phyloP scores from a whole-genome alignment of 2,329 filamentous ascomycete genomes.

The Sarocladium strictum region DNA sequence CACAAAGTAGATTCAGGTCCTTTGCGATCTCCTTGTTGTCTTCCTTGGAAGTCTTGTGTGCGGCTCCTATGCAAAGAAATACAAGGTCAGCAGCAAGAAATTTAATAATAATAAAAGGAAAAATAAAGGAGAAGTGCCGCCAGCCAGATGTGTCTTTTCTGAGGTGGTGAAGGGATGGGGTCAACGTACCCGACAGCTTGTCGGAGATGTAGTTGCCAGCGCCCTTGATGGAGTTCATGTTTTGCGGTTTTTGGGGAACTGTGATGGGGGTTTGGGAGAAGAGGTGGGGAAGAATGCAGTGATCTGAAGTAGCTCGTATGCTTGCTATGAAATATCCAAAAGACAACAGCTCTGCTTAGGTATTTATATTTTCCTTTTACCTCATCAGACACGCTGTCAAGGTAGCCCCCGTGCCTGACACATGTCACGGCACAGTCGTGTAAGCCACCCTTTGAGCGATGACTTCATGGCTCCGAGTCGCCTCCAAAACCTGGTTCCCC shows the following conservation, averaged over 20 bases:
- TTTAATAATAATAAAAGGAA: no score
- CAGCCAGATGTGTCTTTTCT: slow-evolving; percentile 23
- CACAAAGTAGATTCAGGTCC: slow-evolving; percentile 52
- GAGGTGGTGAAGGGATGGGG: slow-evolving; percentile 28
- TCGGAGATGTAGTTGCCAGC: slow-evolving; percentile 65
- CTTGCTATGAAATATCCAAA: not conserved
- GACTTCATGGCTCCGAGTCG: slow-evolving; percentile 1
- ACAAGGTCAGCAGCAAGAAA: no score
- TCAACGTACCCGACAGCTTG: slow-evolving; percentile 45
- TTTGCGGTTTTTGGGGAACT: slow-evolving; percentile 20
- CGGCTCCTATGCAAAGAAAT: slow-evolving; percentile 47
- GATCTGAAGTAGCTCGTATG: not conserved
- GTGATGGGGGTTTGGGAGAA: slow-evolving; percentile 23
- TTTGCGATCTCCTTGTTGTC: slow-evolving; percentile 65
- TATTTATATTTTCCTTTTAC: no score
- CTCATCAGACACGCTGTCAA: no score
- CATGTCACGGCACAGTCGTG: not conserved
- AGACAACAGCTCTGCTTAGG: no score
- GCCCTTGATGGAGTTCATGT: slow-evolving; percentile 53
- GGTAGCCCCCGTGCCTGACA: not conserved
- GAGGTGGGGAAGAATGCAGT: slow-evolving; percentile 11
- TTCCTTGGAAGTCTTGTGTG: slow-evolving; percentile 57
- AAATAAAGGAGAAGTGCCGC: no score
- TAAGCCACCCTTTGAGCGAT: not conserved
- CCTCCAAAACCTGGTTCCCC: not conserved